phyloP scores from a whole-genome alignment of 108 stramenopile genomes.

The Fistulifera solaris region DNA sequence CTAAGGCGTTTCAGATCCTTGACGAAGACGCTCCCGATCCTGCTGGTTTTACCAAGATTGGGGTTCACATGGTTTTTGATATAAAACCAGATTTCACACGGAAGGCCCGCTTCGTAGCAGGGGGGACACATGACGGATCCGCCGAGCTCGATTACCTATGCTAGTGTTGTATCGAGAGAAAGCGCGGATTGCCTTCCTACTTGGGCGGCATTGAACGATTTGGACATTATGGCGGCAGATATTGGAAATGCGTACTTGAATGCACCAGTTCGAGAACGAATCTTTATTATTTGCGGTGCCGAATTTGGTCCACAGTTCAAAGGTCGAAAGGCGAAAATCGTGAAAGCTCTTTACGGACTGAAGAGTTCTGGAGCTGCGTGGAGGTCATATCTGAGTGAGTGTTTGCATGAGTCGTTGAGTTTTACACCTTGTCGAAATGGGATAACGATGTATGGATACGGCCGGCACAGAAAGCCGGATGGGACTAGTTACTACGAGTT shows the following conservation, averaged over 20 bases:
- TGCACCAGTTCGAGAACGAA: slow-evolving; percentile 21
- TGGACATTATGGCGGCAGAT: slow-evolving; percentile 29
- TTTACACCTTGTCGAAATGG: slow-evolving; percentile 13
- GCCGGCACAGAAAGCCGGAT: slow-evolving; percentile 11
- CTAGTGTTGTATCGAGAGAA: slow-evolving; percentile 39
- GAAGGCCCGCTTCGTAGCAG: slow-evolving; percentile 39
- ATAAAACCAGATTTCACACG: slow-evolving; percentile 28
- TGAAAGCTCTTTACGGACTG: slow-evolving; percentile 35
- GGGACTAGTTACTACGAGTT: slow-evolving; percentile 22
- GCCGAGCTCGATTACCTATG: slow-evolving; percentile 26
- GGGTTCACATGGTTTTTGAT: slow-evolving; percentile 35
- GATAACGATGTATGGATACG: slow-evolving; percentile 33
- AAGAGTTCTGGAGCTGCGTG: slow-evolving; percentile 22
- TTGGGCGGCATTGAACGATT: slow-evolving; percentile 36
- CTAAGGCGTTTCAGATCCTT: slow-evolving; percentile 25
- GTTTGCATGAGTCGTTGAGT: neutral
- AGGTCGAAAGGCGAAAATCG: slow-evolving; percentile 13
- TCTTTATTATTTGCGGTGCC: slow-evolving; percentile 19
- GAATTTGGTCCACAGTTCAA: slow-evolving; percentile 25
- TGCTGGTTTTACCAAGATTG: neutral
- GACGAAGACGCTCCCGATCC: slow-evolving; percentile 12
- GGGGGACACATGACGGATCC: slow-evolving; percentile 22
- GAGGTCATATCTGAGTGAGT: slow-evolving; percentile 7
- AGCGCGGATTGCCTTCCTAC: slow-evolving; percentile 34
- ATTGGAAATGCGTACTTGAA: slow-evolving; percentile 36